Evolutionary conservation across 2,329 filamentous ascomycete genomes (phyloP), one percentile per base, ranked within the genome.

Genomic region (Fusarium sp.): DNA sequence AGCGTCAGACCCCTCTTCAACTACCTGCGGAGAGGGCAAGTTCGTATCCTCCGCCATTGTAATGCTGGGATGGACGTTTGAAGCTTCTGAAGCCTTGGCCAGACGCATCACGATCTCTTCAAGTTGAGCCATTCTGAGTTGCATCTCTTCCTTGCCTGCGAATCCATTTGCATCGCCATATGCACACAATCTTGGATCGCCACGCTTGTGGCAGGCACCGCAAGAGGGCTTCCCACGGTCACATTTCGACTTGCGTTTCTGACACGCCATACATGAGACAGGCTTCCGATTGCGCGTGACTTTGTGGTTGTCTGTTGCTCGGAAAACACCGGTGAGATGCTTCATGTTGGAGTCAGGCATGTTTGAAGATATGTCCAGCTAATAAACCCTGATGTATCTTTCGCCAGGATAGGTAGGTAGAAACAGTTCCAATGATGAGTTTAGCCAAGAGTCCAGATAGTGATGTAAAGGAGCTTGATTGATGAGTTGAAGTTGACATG

Each of bases 241-340:
- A 69, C 84, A 86, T 62, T 81, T 82, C 13, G 83, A 80, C 76
- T 86, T 86, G 66, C 84, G 83, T 26, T 76, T 77, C 69, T 85
- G 84, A 65, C 84, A 86, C 48, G 80, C 76, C 6, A 79, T 78
- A 74, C 84, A 86, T 10, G 85, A 85, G 26, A 86, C 80, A 42
- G 84, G 77, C 51, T 81, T 82, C 12, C 85, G 80, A 73, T 82
- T 84, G 39, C 84, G 82, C 75, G 80, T 83, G 65, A 81, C 78
- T 42, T 80, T 79, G 45, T 81, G 78, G 18, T 78, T 67, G 64
- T 80, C 80, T 24, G 75, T 74, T 28, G 83, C 79, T 53, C 83
- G 82, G 72, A 85, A 85, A 71, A 85, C 83, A 57, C 79, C 73
- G 24, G 77, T 78, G 61, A 77, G 76, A 28, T 72, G 61, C 18